Percentiles rank a stretch among this genome's conserved stretches.
Conservation (phyloP, 2,329 filamentous ascomycete genomes). For the Zarea fungicola region DNA sequence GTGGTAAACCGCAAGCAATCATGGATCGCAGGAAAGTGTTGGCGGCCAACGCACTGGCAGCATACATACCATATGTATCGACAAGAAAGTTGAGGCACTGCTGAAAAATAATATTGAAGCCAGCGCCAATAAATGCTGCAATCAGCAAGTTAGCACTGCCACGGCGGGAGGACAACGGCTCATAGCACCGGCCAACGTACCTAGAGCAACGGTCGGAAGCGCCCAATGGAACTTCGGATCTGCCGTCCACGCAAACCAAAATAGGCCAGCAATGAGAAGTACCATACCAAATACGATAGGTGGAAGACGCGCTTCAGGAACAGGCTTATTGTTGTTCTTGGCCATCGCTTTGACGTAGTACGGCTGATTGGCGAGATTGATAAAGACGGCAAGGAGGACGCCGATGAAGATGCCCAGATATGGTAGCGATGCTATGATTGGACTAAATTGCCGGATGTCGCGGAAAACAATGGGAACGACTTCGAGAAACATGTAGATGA, state of each 20-base stretch:
- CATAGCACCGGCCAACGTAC: too few relatives aligned
- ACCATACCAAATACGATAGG: constrained; percentile 51
- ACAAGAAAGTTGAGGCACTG: constrained; percentile 50
- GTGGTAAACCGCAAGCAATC: constrained; percentile 50
- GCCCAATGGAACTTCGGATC: constrained; percentile 33
- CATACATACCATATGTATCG: constrained; percentile 51
- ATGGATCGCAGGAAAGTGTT: constrained; percentile 52
- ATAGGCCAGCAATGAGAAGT: constrained; percentile 51
- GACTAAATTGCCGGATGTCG: constrained; percentile 46
- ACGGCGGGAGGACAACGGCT: constrained; percentile 19
- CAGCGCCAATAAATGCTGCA: constrained; percentile 29
- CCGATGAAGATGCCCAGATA: constrained; percentile 46
- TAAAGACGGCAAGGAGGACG: constrained; percentile 36
- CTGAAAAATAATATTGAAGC: constrained; percentile 44
- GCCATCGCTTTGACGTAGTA: constrained; percentile 33
- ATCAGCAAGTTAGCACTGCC: constrained; percentile 40
- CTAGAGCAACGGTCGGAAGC: constrained; percentile 1
- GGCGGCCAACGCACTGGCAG: constrained; percentile 59
- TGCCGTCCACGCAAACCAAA: constrained; percentile 59
- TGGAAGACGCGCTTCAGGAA: constrained; percentile 51
- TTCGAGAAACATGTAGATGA: constrained; percentile 54
- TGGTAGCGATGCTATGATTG: constrained; percentile 46
- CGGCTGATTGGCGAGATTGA: constrained; percentile 37
- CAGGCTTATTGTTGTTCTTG: constrained; percentile 29
- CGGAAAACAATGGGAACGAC: constrained; percentile 54